Evolutionary conservation across 2,329 filamentous ascomycete genomes (phyloP), one percentile per base, ranked within the genome.

Genomic region (Alternaria sp.): DNA sequence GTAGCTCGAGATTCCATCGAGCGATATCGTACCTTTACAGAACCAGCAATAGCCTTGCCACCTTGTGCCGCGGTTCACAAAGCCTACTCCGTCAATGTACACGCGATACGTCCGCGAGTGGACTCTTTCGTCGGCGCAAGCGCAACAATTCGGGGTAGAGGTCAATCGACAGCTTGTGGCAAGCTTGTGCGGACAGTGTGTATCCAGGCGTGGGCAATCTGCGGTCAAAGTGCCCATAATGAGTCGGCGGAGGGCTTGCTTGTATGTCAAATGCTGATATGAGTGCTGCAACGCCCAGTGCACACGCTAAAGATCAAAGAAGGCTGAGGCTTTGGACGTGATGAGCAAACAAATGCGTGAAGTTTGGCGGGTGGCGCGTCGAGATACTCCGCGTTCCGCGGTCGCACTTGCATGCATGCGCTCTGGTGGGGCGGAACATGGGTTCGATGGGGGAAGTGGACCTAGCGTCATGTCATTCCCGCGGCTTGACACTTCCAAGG

Each of bases 11-110:
- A 2, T 28, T 4, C 2, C 4, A 10, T 5, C 30, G 25, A 3
- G 17, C n/a, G 2, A 8, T 11, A 8, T 17, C 19, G 10, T 23
- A 79, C 80, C 79, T 73, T 83, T 83, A 65, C 84, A 86, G 66
- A 81, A 84, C 83, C 83, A 85, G 66, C 84, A 86, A 62, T 86
- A 86, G 59, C 81, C 74, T 67, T 85, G 81, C 83, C 83, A 85
- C 43, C 84, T 68, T 6, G 80, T 83, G 3, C 83, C 84, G 23
- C 83, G 75, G 36, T 81, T 77, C 6, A 85, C 83, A 46, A 83
- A 83, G 10, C 84, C 84, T n/a, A 85, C 76, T 19, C 84, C 84
- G 58, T 85, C 84, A 43, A 85, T 80, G 67, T 85, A 85, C 0
- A 82, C 81, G 12, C 75, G 72, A 63, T 85, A 86, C 1, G 80